These are phyloP conservation scores for Phaeosphaeria sp. DNA, from an alignment of 2,329 filamentous ascomycete species.

Conservation along the genomic window DNA sequence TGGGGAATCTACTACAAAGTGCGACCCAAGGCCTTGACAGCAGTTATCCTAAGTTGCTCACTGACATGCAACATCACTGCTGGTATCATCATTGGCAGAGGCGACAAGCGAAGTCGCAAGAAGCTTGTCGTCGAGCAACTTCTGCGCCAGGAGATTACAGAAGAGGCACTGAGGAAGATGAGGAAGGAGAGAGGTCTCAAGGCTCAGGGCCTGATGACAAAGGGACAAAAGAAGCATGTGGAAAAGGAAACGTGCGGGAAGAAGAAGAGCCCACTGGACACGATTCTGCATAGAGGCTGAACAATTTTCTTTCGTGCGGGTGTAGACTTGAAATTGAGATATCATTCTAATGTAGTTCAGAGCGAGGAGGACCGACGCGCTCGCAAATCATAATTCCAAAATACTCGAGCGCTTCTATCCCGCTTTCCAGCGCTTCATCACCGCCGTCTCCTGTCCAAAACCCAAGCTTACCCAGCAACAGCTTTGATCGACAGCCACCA, in stretches of 20 bases:
- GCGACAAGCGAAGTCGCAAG: slow-evolving; percentile 78
- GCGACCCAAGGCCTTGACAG: slow-evolving; percentile 77
- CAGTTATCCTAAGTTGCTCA: slow-evolving; percentile 78
- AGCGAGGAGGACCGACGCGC: no score
- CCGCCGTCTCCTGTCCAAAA: no score
- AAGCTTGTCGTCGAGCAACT: slow-evolving; percentile 82
- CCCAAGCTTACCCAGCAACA: no score
- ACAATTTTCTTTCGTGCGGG: neutral
- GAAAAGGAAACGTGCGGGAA: slow-evolving; percentile 25
- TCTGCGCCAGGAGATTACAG: slow-evolving; percentile 76
- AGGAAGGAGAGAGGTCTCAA: slow-evolving; percentile 52
- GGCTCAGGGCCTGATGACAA: slow-evolving; percentile 35
- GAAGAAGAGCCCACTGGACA: slow-evolving; percentile 34
- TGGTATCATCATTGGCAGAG: slow-evolving; percentile 76
- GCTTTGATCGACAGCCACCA: neutral
- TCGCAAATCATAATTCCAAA: no score
- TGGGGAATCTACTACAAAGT: slow-evolving; percentile 77
- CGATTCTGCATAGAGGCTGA: slow-evolving; percentile 34
- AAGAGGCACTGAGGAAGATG: slow-evolving; percentile 64
- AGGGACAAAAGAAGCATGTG: slow-evolving; percentile 29
- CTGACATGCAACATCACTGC: slow-evolving; percentile 79
- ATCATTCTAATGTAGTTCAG: neutral
- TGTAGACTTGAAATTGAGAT: neutral
- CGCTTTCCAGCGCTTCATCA: no score
- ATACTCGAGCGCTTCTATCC: no score